Evolutionary conservation across 2,329 filamentous ascomycete species (phyloP), one percentile per base, ranked within the genome.

Genomic region (Huntiella moniliformis): DNA sequence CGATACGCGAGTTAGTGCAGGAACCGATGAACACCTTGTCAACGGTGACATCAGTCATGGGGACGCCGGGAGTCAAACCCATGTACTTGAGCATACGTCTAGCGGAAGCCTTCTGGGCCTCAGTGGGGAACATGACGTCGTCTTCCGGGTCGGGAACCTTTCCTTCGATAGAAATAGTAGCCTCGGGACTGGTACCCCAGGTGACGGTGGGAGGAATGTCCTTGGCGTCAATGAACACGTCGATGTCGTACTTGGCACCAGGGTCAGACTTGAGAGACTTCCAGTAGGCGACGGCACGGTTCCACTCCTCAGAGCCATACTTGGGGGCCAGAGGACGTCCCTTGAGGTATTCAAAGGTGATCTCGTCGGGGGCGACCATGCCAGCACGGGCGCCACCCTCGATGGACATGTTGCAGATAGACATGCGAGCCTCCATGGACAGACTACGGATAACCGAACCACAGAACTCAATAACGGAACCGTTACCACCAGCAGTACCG

Each of bases 391-490:
- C 91, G 63, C 91, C 91, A 54, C 73, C 91, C 68, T 98, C 91
- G 55, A 96, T 95, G 11, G 87, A 86, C 91, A 96, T 96, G 68
- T 98, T 98, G 70, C 91, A 96, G 61, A 98, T 93, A 52, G 87
- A 95, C 91, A 98, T 96, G 54, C 91, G 78, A 38, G 88, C 91
- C 64, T 96, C 91, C 75, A 98, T 94, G 63, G 84, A 93, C 55
- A 96, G 70, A 51, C 65, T 67, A 54, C 85, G 78, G 59, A 98
- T 95, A 51, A 91, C 84, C 44, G 87, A 94, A 50, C 91, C 91
- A 59, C 86, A 94, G 68, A 88, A 98, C 67, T 98, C 91, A 56
- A 98, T 95, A 53, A 96, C 91, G 45, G 82, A 79, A 51, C 88
- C 87, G 47, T 81, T 96, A 55, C 91, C 91, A 61, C 88, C 91